Conservation (phyloP, 306 rosid genomes). For the Inga laurina region DNA sequence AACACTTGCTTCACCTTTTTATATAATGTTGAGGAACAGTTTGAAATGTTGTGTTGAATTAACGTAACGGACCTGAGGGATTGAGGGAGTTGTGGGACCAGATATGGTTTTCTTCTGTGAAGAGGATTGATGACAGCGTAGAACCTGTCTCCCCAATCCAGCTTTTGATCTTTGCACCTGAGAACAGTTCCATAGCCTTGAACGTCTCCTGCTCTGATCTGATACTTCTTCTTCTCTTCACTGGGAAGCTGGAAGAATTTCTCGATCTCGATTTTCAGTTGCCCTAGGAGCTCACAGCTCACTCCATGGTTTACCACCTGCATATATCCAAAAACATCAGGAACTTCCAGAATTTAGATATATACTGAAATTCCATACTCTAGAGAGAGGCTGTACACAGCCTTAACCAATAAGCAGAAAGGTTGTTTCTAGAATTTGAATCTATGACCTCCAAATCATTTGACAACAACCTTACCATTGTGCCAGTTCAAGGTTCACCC, state of each 20-base stretch:
- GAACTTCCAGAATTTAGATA: not conserved
- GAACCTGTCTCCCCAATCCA: conserved; percentile 87
- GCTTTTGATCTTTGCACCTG: conserved; percentile 56
- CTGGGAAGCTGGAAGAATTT: conserved; percentile 65
- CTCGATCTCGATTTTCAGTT: conserved; percentile 54
- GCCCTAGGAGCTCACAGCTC: conserved; percentile 40
- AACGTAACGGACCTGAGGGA: conserved; percentile 44
- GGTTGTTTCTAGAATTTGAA: too few species aligned
- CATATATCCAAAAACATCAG: not conserved
- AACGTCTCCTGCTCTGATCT: conserved; percentile 53
- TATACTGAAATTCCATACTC: too few species aligned
- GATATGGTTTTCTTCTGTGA: conserved; percentile 56
- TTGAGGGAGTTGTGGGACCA: conserved; percentile 56
- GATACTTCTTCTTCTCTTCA: conserved; percentile 63
- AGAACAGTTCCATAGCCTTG: conserved; percentile 74
- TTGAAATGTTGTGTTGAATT: not conserved
- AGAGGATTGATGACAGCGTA: conserved; percentile 62
- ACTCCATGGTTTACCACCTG: conserved; percentile 88
- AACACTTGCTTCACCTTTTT: too few species aligned
- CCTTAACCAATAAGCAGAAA: too few species aligned
- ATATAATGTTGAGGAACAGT: too few species aligned
- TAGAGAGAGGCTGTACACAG: too few species aligned
- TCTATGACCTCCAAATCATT: too few species aligned
- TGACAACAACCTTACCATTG: too few species aligned
- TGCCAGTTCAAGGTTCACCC: too few species aligned